A percentile compares a stretch with the other conserved stretches of the same genome.
phyloP scores from a whole-genome alignment of 345 rosid genomes.

The Gossypium herbaceum region DNA sequence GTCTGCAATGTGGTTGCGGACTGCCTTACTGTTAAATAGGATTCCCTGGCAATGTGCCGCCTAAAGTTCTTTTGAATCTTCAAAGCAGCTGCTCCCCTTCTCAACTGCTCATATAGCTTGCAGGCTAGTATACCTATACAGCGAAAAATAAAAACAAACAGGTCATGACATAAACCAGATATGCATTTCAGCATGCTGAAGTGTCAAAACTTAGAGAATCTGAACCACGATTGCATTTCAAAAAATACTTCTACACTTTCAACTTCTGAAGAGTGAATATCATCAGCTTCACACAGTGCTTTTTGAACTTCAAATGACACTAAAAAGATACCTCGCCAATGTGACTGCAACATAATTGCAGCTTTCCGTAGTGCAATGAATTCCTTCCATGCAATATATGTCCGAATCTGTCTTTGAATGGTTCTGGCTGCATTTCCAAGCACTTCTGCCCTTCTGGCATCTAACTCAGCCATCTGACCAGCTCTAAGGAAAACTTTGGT shows the following conservation, averaged over 20 bases:
- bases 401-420: conserved; percentile 81
- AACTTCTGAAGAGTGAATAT: neutral
- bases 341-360: conserved; percentile 73
- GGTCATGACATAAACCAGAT: conserved; percentile 15
- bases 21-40: conserved; percentile 46
- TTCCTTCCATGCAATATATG: conserved; percentile 83
- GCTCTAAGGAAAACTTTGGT: conserved; percentile 93
- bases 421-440: conserved; percentile 96
- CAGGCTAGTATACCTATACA: conserved; percentile 73
- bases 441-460: conserved; percentile 96
- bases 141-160: conserved; percentile 14
- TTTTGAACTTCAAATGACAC: conserved; percentile 11
- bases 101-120: conserved; percentile 73
- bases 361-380: conserved; percentile 74
- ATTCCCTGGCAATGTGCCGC: conserved; percentile 54
- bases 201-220: neutral
- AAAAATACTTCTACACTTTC: neutral
- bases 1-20: conserved; percentile 78
- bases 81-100: conserved; percentile 82
- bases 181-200: neutral
- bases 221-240: neutral
- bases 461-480: conserved; percentile 99
- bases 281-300: neutral
- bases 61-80: conserved; percentile 87
- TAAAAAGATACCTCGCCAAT: conserved; percentile 69